Conservation (phyloP, 768 basidiomycete species). For the Naganishia vishniacii region DNA sequence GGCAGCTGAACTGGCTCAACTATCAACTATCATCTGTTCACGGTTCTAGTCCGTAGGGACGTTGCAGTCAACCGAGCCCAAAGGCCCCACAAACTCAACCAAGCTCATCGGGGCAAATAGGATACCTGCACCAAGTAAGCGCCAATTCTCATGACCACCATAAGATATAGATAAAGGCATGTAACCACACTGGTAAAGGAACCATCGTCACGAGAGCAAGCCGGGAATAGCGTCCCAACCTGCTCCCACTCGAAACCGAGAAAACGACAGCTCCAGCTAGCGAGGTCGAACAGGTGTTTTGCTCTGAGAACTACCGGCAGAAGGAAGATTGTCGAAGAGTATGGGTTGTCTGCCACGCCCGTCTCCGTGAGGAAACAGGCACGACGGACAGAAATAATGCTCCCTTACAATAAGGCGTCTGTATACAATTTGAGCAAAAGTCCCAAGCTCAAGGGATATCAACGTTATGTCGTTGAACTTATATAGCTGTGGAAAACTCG, state of each 20-base stretch:
- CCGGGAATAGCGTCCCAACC: conserved; percentile 12
- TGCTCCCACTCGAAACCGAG: conserved; percentile 14
- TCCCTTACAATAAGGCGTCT: conserved; percentile 31
- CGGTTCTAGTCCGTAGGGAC: too few species aligned
- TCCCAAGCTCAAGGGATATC: too few species aligned
- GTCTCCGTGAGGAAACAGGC: not conserved
- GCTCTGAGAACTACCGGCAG: conserved; percentile 29
- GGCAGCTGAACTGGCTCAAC: too few species aligned
- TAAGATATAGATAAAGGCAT: conserved; percentile 5
- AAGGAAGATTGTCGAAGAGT: conserved; percentile 24
- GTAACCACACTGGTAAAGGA: conserved; percentile 21
- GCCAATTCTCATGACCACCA: too few species aligned
- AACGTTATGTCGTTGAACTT: not conserved
- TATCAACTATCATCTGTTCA: too few species aligned
- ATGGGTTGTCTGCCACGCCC: not conserved
- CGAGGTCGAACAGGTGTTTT: conserved; percentile 4
- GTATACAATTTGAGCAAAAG: conserved; percentile 25
- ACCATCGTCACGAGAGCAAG: conserved; percentile 14
- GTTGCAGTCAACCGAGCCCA: too few species aligned
- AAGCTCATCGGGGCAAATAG: too few species aligned
- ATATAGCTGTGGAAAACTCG: not conserved
- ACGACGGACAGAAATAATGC: conserved; percentile 9
- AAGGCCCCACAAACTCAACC: too few species aligned
- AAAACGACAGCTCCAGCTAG: conserved; percentile 22
- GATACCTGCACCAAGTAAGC: too few species aligned